Conservation (phyloP, 2,329 filamentous ascomycete species). For the Penicillium aurantiogriseum region DNA sequence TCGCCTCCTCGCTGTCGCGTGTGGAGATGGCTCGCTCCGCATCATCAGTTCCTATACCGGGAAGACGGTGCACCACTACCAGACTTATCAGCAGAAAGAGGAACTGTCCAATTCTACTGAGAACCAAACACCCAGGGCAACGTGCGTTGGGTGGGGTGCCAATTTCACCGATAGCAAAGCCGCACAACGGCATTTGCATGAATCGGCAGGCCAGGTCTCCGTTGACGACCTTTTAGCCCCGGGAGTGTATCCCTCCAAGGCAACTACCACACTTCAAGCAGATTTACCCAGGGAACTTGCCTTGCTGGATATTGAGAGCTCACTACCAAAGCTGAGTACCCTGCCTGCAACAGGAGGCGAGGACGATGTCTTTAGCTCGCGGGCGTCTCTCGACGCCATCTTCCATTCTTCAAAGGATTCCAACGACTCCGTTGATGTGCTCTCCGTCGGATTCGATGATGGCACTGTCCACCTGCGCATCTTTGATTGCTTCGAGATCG, state of each 20-base stretch:
- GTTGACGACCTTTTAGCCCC: conserved; percentile 45
- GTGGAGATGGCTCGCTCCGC: conserved; percentile 76
- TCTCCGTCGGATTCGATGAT: conserved; percentile 70
- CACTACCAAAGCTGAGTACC: conserved; percentile 72
- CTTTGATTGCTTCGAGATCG: conserved; percentile 81
- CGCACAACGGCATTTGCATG: conserved; percentile 44
- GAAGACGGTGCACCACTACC: conserved; percentile 74
- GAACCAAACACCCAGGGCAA: conserved; percentile 31
- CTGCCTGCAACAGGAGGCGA: conserved; percentile 65
- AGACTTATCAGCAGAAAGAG: conserved; percentile 27
- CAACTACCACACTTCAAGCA: conserved; percentile 39
- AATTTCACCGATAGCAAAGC: conserved; percentile 54
- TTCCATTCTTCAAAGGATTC: conserved; percentile 65
- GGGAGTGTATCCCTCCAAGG: conserved; percentile 38
- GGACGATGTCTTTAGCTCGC: conserved; percentile 66
- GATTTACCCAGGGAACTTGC: conserved; percentile 72
- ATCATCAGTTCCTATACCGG: conserved; percentile 76
- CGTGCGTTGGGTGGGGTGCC: conserved; percentile 54
- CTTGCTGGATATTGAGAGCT: conserved; percentile 71
- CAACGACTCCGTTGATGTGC: conserved; percentile 73
- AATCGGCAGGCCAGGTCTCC: conserved; percentile 34
- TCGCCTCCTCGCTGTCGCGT: conserved; percentile 76
- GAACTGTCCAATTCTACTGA: neutral
- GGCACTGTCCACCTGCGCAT: conserved; percentile 75
- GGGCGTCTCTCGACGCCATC: conserved; percentile 66